Percentiles rank a stretch among this genome's conserved stretches.
Conservation (phyloP, 2,329 filamentous ascomycete species). For the Helicocarpus griseus region DNA sequence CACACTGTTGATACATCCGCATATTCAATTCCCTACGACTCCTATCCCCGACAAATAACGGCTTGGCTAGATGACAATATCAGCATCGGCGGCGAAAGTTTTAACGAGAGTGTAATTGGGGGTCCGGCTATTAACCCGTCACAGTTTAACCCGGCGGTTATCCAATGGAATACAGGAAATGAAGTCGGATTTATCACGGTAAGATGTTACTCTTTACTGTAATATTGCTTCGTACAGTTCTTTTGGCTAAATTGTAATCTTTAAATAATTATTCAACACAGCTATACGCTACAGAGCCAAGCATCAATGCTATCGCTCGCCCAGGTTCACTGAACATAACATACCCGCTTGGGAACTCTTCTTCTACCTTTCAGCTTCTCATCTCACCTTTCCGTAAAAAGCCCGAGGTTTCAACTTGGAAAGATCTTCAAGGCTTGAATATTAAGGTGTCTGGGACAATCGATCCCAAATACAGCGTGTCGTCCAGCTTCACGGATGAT, state of each 20-base stretch:
- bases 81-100: slow-evolving; percentile 52
- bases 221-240: neutral
- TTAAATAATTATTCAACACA: neutral
- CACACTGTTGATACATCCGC: slow-evolving; percentile 45
- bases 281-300: slow-evolving; percentile 32
- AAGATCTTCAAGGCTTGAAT: slow-evolving; percentile 26
- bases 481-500: slow-evolving; percentile 20
- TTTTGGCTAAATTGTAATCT: neutral
- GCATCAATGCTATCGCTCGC: slow-evolving; percentile 34
- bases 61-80: slow-evolving; percentile 48
- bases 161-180: slow-evolving; percentile 44
- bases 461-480: slow-evolving; percentile 29
- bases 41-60: slow-evolving; percentile 47
- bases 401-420: neutral
- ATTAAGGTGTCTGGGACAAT: slow-evolving; percentile 40
- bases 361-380: slow-evolving; percentile 32
- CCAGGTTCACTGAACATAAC: slow-evolving; percentile 39
- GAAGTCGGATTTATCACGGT: slow-evolving; percentile 17
- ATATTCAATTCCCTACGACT: slow-evolving; percentile 51
- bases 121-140: slow-evolving; percentile 43
- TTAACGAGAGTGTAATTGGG: slow-evolving; percentile 47
- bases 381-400: slow-evolving; percentile 37
- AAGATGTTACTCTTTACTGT: neutral
- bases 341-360: slow-evolving; percentile 44
- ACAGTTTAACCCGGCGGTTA: slow-evolving; percentile 50